A percentile compares a stretch with the other conserved stretches of the same genome.
Evolutionary conservation across 2,329 filamentous ascomycete species (phyloP).

Genomic region (Penicillium freii): DNA sequence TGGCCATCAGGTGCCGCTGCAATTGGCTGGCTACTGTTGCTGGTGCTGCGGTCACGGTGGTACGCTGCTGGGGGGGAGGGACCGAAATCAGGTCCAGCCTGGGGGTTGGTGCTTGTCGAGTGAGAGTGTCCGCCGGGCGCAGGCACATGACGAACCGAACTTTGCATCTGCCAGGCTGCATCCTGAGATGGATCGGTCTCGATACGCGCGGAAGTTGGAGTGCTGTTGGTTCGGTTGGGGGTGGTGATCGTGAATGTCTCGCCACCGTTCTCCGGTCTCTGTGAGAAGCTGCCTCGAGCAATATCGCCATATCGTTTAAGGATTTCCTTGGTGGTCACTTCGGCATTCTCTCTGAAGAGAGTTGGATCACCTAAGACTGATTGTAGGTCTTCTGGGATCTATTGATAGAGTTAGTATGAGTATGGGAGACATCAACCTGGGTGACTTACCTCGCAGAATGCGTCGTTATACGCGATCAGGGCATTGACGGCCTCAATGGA

Average conservation of each 20-base stretch:
- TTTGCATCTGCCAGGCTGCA: conserved; percentile 74
- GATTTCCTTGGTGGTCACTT: conserved; percentile 96
- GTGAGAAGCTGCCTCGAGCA: conserved; percentile 60
- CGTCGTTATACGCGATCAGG: conserved; percentile 88
- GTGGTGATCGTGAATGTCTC: conserved; percentile 51
- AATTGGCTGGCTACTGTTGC: conserved; percentile 34
- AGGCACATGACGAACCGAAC: conserved; percentile 72
- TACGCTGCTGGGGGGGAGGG: conserved; percentile 27
- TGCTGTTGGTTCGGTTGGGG: conserved; percentile 41
- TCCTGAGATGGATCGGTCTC: conserved; percentile 79
- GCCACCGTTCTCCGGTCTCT: conserved; percentile 53
- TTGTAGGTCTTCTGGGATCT: conserved; percentile 93
- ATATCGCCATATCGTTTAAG: conserved; percentile 89
- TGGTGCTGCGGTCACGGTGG: conserved; percentile 37
- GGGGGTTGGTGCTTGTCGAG: conserved; percentile 27
- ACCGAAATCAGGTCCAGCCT: conserved; percentile 28
- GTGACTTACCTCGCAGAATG: conserved; percentile 89
- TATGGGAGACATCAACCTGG: not conserved
- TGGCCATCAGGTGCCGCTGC: conserved; percentile 30
- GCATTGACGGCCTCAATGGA: conserved; percentile 91
- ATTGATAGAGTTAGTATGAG: conserved; percentile 1
- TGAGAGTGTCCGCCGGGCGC: conserved; percentile 42
- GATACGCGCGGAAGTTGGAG: conserved; percentile 61
- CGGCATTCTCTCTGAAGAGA: conserved; percentile 76
- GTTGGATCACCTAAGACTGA: conserved; percentile 79